Percentiles rank a stretch among this genome's conserved stretches.
phyloP scores from a whole-genome alignment of 805 yeast genomes.

The Tetrapisispora iriomotensis region DNA sequence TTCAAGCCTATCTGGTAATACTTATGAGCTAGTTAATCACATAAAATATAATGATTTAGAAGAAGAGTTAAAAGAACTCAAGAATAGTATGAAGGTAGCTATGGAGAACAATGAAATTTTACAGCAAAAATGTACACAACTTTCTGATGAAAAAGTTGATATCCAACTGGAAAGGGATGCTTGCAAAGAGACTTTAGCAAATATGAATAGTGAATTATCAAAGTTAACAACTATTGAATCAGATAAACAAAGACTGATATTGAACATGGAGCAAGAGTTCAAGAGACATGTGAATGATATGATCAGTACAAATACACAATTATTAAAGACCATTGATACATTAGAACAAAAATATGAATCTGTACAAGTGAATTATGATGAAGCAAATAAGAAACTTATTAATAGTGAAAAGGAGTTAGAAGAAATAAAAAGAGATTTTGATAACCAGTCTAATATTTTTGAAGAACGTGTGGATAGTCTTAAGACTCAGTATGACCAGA shows the following conservation, averaged over 20 bases:
- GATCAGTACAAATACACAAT: neutral
- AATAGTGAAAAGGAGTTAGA: too few relatives aligned
- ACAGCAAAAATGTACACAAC: slow-evolving; percentile 1
- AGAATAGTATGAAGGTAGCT: slow-evolving; percentile 4
- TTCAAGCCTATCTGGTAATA: neutral
- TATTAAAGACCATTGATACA: neutral
- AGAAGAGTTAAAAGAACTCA: slow-evolving; percentile 4
- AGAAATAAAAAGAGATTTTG: neutral
- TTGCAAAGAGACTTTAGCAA: slow-evolving; percentile 21
- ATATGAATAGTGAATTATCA: slow-evolving; percentile 21
- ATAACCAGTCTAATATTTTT: neutral
- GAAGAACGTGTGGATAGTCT: neutral
- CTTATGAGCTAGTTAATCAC: neutral
- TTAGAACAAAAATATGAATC: neutral
- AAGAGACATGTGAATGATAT: neutral
- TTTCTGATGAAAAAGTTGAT: slow-evolving; percentile 10
- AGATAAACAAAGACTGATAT: neutral
- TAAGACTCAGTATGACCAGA: neutral
- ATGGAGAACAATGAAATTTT: neutral
- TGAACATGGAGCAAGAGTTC: slow-evolving; percentile 7
- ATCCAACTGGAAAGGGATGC: slow-evolving; percentile 21
- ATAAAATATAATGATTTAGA: neutral
- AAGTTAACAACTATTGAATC: slow-evolving; percentile 18
- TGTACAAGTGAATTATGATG: too few relatives aligned
- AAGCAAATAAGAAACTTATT: too few relatives aligned